Conservation (phyloP, 306 rosid species). For the Rubus parviflorus region DNA sequence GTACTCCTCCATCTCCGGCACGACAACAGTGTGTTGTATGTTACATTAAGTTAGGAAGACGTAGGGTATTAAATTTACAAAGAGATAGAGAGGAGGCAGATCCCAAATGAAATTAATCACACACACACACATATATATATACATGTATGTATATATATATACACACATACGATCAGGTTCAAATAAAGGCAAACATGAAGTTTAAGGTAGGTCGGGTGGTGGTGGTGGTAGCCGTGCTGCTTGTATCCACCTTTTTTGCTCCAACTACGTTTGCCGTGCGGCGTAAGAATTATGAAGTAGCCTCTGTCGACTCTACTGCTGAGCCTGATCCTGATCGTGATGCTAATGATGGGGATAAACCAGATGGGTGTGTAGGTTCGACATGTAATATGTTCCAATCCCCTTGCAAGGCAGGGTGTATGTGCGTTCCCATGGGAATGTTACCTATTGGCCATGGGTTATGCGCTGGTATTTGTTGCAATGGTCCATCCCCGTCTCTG, state of each 20-base stretch:
- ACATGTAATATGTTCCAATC: background rate
- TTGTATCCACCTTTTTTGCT: background rate
- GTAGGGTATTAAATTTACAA: background rate
- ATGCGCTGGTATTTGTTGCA: no score
- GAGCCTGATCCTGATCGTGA: no score
- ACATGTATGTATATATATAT: background rate
- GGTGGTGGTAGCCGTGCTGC: background rate
- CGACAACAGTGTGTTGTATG: background rate
- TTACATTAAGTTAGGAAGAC: background rate
- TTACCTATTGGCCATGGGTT: no score
- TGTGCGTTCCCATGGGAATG: no score
- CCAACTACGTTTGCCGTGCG: background rate
- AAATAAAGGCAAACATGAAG: background rate
- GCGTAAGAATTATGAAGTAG: background rate
- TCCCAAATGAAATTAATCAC: background rate
- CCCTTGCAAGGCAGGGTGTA: no score
- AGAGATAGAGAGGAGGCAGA: background rate
- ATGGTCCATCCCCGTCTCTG: no score
- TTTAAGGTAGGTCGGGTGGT: background rate
- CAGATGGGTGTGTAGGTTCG: background rate
- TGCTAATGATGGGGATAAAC: background rate
- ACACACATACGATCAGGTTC: background rate
- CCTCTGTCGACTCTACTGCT: background rate
- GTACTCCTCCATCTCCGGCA: background rate
- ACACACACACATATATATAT: background rate